These are phyloP conservation scores for Lentinula boryana DNA, from an alignment of 768 basidiomycete genomes.

Conservation along the genomic window DNA sequence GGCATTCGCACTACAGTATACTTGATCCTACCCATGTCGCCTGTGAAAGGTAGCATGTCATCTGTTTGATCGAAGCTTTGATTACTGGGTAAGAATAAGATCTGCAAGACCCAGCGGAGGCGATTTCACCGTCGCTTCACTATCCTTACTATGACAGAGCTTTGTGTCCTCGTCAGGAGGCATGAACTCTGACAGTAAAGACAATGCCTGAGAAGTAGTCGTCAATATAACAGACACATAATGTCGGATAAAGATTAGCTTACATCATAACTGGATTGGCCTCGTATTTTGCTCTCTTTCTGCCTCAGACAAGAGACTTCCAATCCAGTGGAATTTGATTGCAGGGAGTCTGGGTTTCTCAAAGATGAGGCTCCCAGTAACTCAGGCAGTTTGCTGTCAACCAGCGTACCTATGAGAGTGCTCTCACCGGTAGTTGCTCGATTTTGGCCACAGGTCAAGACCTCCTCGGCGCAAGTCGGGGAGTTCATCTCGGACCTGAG, in stretches of 20 bases:
- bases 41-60: too few species aligned
- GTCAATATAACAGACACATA: not conserved
- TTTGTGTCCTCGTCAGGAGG: slow-evolving; percentile 38
- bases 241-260: not conserved
- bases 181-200: slow-evolving; percentile 55
- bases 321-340: not conserved
- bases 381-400: too few species aligned
- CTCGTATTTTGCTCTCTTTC: not conserved
- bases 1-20: too few species aligned
- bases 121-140: not conserved
- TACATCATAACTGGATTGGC: not conserved
- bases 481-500: not conserved
- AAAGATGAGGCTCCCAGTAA: not conserved
- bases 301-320: not conserved
- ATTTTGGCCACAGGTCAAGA: not conserved
- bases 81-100: not conserved
- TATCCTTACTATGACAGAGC: not conserved
- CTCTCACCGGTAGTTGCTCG: not conserved
- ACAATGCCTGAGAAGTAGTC: slow-evolving; percentile 41
- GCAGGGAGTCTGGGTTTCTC: not conserved
- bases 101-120: slow-evolving; percentile 34
- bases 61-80: too few species aligned
- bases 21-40: too few species aligned
- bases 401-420: not conserved
- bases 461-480: not conserved